These are phyloP conservation scores for Cryptosporidium xiaoi DNA, from an alignment of 169 alveolate species.

Conservation along the genomic window DNA sequence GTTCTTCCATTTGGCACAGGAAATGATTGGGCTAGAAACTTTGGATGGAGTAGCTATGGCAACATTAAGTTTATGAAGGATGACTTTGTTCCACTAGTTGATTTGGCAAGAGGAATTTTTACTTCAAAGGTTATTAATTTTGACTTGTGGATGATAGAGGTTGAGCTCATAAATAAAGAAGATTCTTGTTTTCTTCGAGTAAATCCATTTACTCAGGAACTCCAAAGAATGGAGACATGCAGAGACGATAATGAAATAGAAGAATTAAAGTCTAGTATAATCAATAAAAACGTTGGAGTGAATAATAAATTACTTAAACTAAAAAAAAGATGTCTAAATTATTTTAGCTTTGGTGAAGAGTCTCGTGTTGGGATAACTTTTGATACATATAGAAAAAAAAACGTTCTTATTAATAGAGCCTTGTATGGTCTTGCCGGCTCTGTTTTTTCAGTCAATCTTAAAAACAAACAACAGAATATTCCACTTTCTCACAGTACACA, in stretches of 20 bases:
- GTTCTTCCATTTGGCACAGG: constrained; percentile 70
- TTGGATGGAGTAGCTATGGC: constrained; percentile 65
- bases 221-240: not conserved
- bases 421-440: constrained; percentile 71
- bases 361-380: constrained; percentile 56
- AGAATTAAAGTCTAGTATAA: too few species aligned
- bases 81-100: constrained; percentile 51
- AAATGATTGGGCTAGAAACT: constrained; percentile 65
- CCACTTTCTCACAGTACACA: constrained; percentile 50
- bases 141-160: constrained; percentile 39
- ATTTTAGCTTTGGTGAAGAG: constrained; percentile 70
- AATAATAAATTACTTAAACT: constrained; percentile 8
- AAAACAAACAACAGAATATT: constrained; percentile 27
- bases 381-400: constrained; percentile 64
- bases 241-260: too few species aligned
- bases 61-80: constrained; percentile 67
- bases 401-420: constrained; percentile 61
- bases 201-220: constrained; percentile 42
- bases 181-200: constrained; percentile 40
- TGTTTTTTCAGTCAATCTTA: constrained; percentile 38
- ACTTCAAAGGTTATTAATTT: constrained; percentile 45
- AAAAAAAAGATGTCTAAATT: constrained; percentile 59
- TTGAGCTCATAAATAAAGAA: constrained; percentile 21
- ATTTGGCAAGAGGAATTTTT: constrained; percentile 51
- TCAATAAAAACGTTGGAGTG: not conserved